Evolutionary conservation across 805 yeast species (phyloP), one percentile per base, ranked within the genome.

Genomic region (Phaffomyces antillensis): DNA sequence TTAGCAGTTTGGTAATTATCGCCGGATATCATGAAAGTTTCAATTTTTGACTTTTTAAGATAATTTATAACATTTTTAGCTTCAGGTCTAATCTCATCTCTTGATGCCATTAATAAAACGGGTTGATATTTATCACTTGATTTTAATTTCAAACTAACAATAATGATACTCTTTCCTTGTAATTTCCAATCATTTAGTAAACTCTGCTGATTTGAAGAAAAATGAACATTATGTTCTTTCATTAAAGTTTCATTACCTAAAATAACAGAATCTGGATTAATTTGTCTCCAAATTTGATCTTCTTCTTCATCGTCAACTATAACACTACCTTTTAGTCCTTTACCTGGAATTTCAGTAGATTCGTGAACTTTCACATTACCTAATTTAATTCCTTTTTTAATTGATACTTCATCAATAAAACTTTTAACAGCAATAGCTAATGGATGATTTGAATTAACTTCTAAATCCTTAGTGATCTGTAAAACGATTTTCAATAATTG

Each of bases 11-110:
- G 56, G 41, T 57, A 70, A 54, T 82, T 83, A 58, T 85, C 93
- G 18, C 93, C 93, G 4, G 88, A 78, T 36, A 85, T 77, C 86
- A 84, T 81, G 80, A 84, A 84, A 41, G 83, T 74, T 20, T 73
- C 72, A 17, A 83, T 74, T 7, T 73, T 71, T 7, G 60, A 60
- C 10, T 45, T 42, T 36, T 67, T 62, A 12, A 77, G 58, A 7
- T 64, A 63, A 8, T 64, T 53, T 17, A 84, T 67, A 0, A 83
- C 83, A 18, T 54, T 53, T 32, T 65, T 67, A 3, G 88, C 69
- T 56, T 85, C 93, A 0, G 73, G 68, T 49, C 83, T 59, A 7
- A 78, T 58, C 44, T 74, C 72, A 57, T 85, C 91, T 39, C 86
- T 71, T 31, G 81, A 79, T 4, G 78, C 83, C 49, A 80, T 51